These are phyloP conservation scores for Thelonectria discophora DNA, from an alignment of 2,329 filamentous ascomycete species.

Conservation along the genomic window DNA sequence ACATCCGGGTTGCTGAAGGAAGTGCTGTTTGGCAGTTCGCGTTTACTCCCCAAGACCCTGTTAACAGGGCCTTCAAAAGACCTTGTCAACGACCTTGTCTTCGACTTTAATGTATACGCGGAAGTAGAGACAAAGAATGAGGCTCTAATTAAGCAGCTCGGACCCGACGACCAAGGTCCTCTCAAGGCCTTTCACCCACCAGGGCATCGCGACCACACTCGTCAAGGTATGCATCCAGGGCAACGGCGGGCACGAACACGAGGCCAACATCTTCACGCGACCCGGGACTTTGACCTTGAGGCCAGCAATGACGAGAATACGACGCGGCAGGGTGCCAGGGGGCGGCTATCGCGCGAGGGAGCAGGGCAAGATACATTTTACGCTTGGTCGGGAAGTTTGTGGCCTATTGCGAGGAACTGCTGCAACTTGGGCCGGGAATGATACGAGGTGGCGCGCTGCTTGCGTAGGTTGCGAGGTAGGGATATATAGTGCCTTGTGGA, in stretches of 20 bases:
- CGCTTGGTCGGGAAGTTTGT: constrained; percentile 14
- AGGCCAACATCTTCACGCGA: constrained; percentile 3
- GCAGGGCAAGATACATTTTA: constrained; percentile 22
- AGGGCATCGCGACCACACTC: constrained; percentile 1
- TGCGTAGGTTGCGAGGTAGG: neutral
- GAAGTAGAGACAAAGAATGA: constrained; percentile 12
- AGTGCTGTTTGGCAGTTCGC: constrained; percentile 1
- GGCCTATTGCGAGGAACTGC: constrained; percentile 18
- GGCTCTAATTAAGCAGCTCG: constrained; percentile 1
- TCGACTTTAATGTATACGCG: neutral
- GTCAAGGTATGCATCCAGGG: constrained; percentile 21
- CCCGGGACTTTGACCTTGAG: constrained; percentile 19
- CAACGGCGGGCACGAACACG: constrained; percentile 11
- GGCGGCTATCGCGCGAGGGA: constrained; percentile 13
- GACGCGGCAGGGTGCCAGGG: constrained; percentile 16
- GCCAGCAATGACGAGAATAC: constrained; percentile 22
- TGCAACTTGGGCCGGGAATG: neutral
- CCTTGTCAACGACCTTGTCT: constrained; percentile 3
- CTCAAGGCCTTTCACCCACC: constrained; percentile 2
- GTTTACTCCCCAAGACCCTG: constrained; percentile 3
- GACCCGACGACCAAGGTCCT: constrained; percentile 15
- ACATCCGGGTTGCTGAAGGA: constrained; percentile 12
- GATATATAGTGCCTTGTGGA: neutral
- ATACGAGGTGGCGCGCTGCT: neutral
- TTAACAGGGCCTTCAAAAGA: constrained; percentile 13